Percentiles rank a stretch among this genome's conserved stretches.
Conservation (phyloP, 2,329 filamentous ascomycete genomes). For the Claviceps pusilla region DNA sequence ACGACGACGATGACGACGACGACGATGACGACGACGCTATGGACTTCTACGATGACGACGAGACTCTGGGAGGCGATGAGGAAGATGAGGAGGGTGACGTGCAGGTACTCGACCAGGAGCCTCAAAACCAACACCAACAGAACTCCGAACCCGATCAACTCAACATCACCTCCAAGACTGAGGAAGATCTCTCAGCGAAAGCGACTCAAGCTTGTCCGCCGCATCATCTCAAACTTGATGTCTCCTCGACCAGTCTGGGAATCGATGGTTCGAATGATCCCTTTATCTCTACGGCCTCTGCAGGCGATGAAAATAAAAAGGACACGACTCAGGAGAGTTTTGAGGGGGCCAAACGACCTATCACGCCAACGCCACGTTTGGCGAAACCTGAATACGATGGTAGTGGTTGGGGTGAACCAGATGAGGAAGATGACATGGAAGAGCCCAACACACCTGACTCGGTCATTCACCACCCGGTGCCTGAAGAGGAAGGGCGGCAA, state of each 20-base stretch:
- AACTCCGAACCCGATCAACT: not conserved
- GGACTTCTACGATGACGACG: slow-evolving; percentile 50
- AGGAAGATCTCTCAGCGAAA: not conserved
- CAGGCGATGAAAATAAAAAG: not conserved
- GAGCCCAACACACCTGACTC: slow-evolving; percentile 71
- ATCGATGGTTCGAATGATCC: slow-evolving; percentile 6
- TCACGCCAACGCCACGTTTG: slow-evolving; percentile 33
- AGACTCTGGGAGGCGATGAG: slow-evolving; percentile 37
- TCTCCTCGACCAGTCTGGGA: slow-evolving; percentile 22
- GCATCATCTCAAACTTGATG: slow-evolving; percentile 5
- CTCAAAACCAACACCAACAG: not conserved
- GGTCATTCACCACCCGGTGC: slow-evolving; percentile 65
- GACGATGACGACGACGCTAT: slow-evolving; percentile 46
- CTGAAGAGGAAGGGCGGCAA: slow-evolving; percentile 29
- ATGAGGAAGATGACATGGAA: slow-evolving; percentile 35
- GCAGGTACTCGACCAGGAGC: slow-evolving; percentile 15
- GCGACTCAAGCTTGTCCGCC: slow-evolving; percentile 9
- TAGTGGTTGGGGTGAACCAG: slow-evolving; percentile 42
- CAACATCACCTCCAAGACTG: not conserved
- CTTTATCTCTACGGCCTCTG: not conserved
- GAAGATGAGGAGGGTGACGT: slow-evolving; percentile 25
- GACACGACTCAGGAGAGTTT: slow-evolving; percentile 21
- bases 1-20: slow-evolving; percentile 44
- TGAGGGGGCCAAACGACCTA: slow-evolving; percentile 25
- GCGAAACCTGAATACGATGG: slow-evolving; percentile 51